A percentile compares a stretch with the other conserved stretches of the same genome.
Evolutionary conservation across 129 eudicot species (phyloP).

Genomic region (Pseudognaphalium luteoalbum): DNA sequence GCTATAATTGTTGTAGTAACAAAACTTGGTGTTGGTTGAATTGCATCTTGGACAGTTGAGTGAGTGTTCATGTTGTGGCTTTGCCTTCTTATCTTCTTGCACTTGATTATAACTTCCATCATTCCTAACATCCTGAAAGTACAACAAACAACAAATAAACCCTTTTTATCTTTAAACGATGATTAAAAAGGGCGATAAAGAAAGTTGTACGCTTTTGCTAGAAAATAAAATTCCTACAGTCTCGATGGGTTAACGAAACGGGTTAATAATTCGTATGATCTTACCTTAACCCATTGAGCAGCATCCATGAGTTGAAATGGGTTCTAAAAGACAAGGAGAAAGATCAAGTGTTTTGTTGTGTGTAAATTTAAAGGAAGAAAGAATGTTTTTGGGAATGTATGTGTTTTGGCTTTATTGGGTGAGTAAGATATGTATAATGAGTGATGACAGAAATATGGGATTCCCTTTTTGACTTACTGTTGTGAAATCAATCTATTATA

Average conservation of each 20-base stretch:
- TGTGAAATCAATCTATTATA: constrained; percentile 18
- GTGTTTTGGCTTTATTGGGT: constrained; percentile 46
- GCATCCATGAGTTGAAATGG: constrained; percentile 44
- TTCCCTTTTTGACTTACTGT: constrained; percentile 46
- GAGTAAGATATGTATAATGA: constrained; percentile 33
- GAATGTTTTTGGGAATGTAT: constrained; percentile 42
- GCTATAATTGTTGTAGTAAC: constrained; percentile 83
- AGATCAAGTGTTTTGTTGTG: neutral
- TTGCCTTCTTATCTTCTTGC: constrained; percentile 44
- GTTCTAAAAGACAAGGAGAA: constrained; percentile 5
- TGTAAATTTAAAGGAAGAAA: constrained; percentile 19
- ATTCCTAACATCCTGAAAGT: constrained; percentile 40
- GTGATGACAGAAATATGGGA: constrained; percentile 31
- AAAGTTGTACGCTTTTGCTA: constrained; percentile 28
- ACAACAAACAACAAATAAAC: constrained; percentile 19
- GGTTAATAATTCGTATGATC: constrained; percentile 5
- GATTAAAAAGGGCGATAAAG: constrained; percentile 18
- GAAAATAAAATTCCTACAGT: neutral
- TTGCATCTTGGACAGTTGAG: constrained; percentile 77
- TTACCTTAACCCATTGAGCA: constrained; percentile 62
- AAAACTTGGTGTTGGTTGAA: constrained; percentile 76
- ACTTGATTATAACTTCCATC: constrained; percentile 31
- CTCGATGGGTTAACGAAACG: neutral
- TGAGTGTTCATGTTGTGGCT: constrained; percentile 53
- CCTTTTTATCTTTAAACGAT: constrained; percentile 23